Conservation (phyloP, 371 early-diverging fungal species). For the Actinomucor elegans region DNA sequence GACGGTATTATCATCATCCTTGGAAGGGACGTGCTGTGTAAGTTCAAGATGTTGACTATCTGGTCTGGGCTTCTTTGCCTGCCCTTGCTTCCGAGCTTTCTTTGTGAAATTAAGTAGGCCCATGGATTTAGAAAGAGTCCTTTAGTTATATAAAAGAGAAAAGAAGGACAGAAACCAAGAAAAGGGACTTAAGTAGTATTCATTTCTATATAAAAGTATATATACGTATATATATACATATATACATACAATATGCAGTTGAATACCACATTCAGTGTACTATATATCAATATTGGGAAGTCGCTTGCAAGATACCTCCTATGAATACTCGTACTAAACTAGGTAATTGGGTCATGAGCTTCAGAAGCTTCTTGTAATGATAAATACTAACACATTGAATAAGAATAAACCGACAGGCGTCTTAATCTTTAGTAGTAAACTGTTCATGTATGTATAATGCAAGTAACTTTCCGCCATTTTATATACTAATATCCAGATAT, state of each 20-base stretch:
- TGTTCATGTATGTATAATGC: constrained; percentile 3
- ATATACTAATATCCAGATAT: too few species aligned
- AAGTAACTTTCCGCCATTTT: neutral
- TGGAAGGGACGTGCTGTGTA: neutral
- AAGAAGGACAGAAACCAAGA: neutral
- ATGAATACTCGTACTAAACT: too few species aligned
- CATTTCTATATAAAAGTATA: neutral
- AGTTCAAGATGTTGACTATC: neutral
- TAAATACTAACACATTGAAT: too few species aligned
- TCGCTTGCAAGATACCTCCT: too few species aligned
- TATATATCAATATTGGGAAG: too few species aligned
- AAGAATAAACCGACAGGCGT: too few species aligned
- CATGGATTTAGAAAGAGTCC: constrained; percentile 4
- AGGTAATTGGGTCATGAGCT: neutral
- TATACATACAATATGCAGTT: neutral
- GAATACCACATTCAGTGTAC: too few species aligned
- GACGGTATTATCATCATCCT: neutral
- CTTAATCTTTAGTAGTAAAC: constrained; percentile 2
- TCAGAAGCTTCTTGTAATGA: too few species aligned
- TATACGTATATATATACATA: neutral
- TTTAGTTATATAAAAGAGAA: neutral
- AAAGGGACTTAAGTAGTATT: neutral
- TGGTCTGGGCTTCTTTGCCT: neutral
- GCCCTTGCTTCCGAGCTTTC: constrained; percentile 14
- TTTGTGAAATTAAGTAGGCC: constrained; percentile 22